phyloP scores from a whole-genome alignment of 352 stramenopile species.

The Phytophthora ohioensis region DNA sequence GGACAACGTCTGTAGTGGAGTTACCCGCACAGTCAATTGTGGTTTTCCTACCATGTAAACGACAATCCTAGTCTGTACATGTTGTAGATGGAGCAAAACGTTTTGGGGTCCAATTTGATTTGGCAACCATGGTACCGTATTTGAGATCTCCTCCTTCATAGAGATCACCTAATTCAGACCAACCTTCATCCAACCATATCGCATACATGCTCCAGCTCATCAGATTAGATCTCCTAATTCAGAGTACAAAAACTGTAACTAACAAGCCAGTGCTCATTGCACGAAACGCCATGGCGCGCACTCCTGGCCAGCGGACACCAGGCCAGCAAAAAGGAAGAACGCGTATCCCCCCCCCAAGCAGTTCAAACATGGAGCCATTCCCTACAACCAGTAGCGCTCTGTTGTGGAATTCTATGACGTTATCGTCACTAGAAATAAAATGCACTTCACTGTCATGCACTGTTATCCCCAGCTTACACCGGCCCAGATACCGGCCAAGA shows the following conservation, averaged over 20 bases:
- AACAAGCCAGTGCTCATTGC: not conserved
- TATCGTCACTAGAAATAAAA: constrained; percentile 11
- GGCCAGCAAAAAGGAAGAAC: constrained; percentile 7
- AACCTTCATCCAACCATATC: constrained; percentile 10
- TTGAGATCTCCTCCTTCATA: constrained; percentile 28
- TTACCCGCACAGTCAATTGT: too few species aligned
- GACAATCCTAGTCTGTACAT: too few species aligned
- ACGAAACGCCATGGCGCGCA: constrained; percentile 24
- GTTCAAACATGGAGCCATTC: constrained; percentile 7
- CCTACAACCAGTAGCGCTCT: not conserved
- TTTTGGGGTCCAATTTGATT: too few species aligned
- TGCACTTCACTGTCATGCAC: constrained; percentile 1
- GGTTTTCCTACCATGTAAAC: too few species aligned
- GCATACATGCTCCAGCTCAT: not conserved
- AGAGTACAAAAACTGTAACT: constrained; percentile 12
- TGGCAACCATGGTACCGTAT: constrained; percentile 12
- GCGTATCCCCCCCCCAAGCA: not conserved
- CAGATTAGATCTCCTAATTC: constrained; percentile 16
- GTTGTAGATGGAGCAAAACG: too few species aligned
- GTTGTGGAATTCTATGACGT: constrained; percentile 18
- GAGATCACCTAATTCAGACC: constrained; percentile 27
- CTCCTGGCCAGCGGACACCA: not conserved
- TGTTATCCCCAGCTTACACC: constrained; percentile 9
- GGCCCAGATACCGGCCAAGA: constrained; percentile 1
- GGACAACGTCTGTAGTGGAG: too few species aligned